Conservation (phyloP, 768 basidiomycete genomes). For the Mycena floridula region DNA sequence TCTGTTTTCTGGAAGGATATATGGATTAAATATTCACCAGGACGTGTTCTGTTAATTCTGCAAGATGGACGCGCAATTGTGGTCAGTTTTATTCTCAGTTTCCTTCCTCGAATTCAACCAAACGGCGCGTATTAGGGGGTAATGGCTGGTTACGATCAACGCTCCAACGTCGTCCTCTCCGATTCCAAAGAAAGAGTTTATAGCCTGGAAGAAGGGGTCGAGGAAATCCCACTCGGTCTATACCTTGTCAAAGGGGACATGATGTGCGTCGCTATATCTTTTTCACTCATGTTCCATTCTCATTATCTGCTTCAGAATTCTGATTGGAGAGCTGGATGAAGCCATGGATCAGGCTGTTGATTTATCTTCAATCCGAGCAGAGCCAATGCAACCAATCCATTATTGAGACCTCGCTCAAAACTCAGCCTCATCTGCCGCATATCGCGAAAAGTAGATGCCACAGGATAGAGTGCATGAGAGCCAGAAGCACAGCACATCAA, state of each 20-base stretch:
- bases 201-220: slow-evolving; percentile 84
- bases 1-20: background rate
- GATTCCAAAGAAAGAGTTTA: slow-evolving; percentile 93
- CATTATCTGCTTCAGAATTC: slow-evolving; percentile 36
- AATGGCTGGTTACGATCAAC: slow-evolving; percentile 90
- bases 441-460: too few species aligned
- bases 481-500: too few species aligned
- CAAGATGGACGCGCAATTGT: slow-evolving; percentile 96
- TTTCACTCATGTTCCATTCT: background rate
- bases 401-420: too few species aligned
- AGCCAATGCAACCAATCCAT: slow-evolving; percentile 79
- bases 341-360: slow-evolving; percentile 71
- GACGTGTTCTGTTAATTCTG: slow-evolving; percentile 87
- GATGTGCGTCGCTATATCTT: slow-evolving; percentile 59
- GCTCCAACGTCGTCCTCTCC: slow-evolving; percentile 92
- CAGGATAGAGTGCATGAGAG: too few species aligned
- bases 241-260: slow-evolving; percentile 99
- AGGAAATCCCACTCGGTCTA: slow-evolving; percentile 89
- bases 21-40: slow-evolving; percentile 33
- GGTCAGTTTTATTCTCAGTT: slow-evolving; percentile 38
- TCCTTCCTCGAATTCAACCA: slow-evolving; percentile 1
- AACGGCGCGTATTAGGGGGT: slow-evolving; percentile 52
- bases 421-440: too few species aligned
- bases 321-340: slow-evolving; percentile 85
- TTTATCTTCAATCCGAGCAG: slow-evolving; percentile 75